Conservation (phyloP, 192 early-diverging fungal species). For the Jimgerdemannia lactiflua region DNA sequence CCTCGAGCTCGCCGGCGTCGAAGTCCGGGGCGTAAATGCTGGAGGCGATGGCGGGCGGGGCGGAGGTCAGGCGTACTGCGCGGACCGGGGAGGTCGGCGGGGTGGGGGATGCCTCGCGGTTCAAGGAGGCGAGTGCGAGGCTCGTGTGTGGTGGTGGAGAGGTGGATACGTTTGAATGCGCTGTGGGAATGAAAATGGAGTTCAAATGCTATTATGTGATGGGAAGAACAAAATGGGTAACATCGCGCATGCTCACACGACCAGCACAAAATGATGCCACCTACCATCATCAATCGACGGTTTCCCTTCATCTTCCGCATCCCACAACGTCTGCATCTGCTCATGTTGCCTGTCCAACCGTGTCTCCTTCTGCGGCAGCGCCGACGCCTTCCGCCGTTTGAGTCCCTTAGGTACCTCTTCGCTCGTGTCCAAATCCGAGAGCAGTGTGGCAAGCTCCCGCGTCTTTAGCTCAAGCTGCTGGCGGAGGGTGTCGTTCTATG, state of each 20-base stretch:
- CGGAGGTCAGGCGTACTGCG: slow-evolving; percentile 14
- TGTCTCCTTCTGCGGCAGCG: background rate
- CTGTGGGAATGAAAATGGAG: background rate
- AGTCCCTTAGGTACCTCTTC: slow-evolving; percentile 23
- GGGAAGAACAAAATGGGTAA: background rate
- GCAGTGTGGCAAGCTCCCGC: slow-evolving; percentile 39
- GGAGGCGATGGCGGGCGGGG: slow-evolving; percentile 7
- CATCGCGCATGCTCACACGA: too few species aligned
- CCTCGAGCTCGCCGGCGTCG: slow-evolving; percentile 40
- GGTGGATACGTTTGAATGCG: background rate
- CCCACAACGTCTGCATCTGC: slow-evolving; percentile 3
- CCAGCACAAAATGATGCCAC: background rate
- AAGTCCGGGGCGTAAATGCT: slow-evolving; percentile 38
- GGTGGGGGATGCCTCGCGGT: slow-evolving; percentile 8
- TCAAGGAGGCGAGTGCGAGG: slow-evolving; percentile 1
- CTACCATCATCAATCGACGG: background rate
- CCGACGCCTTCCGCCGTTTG: slow-evolving; percentile 16
- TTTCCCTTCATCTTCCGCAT: slow-evolving; percentile 25
- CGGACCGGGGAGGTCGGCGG: slow-evolving; percentile 13
- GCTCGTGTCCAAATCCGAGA: slow-evolving; percentile 34
- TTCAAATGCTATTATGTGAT: background rate
- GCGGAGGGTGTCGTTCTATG: slow-evolving; percentile 46
- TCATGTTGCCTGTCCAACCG: background rate
- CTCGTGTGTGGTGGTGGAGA: background rate
- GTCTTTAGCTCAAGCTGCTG: slow-evolving; percentile 56